phyloP scores from a whole-genome alignment of 2,329 filamentous ascomycete genomes.

The Cercospora nicotianae region DNA sequence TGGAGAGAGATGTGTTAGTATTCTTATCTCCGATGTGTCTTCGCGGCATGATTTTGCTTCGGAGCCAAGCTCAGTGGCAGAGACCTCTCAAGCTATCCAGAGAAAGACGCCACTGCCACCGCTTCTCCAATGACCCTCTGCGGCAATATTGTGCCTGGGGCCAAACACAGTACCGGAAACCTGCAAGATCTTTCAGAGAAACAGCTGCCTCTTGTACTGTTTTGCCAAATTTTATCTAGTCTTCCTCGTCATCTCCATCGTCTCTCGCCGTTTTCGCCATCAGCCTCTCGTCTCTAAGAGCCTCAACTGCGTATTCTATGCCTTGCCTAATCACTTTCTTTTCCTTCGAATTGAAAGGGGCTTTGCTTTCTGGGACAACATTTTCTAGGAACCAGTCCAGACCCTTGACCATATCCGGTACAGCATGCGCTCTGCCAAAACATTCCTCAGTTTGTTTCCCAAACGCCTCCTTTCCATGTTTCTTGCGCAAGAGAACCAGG shows the following conservation, averaged over 20 bases:
- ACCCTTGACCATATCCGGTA: slow-evolving; percentile 68
- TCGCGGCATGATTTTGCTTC: background rate
- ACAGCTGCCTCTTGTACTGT: background rate
- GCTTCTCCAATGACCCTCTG: background rate
- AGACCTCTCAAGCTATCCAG: background rate
- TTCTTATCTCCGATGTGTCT: background rate
- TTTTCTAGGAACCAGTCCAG: slow-evolving; percentile 79
- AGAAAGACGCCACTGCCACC: background rate
- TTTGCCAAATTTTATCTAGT: background rate
- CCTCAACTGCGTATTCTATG: slow-evolving; percentile 36
- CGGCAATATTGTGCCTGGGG: background rate
- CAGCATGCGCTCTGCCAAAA: slow-evolving; percentile 64
- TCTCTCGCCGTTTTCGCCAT: background rate
- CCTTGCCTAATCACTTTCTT: slow-evolving; percentile 52
- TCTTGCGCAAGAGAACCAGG: slow-evolving; percentile 57
- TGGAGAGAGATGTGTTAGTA: background rate
- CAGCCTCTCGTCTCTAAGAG: slow-evolving; percentile 24
- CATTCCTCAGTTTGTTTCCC: slow-evolving; percentile 63
- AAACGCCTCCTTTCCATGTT: slow-evolving; percentile 42
- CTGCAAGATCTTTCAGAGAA: background rate
- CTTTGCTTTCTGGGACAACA: slow-evolving; percentile 66
- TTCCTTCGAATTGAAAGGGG: slow-evolving; percentile 52
- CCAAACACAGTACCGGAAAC: background rate
- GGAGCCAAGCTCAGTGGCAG: background rate
- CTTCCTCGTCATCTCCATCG: background rate